Conservation (phyloP, 1,284 basidiomycete species). For the Schizophyllum amplum region DNA sequence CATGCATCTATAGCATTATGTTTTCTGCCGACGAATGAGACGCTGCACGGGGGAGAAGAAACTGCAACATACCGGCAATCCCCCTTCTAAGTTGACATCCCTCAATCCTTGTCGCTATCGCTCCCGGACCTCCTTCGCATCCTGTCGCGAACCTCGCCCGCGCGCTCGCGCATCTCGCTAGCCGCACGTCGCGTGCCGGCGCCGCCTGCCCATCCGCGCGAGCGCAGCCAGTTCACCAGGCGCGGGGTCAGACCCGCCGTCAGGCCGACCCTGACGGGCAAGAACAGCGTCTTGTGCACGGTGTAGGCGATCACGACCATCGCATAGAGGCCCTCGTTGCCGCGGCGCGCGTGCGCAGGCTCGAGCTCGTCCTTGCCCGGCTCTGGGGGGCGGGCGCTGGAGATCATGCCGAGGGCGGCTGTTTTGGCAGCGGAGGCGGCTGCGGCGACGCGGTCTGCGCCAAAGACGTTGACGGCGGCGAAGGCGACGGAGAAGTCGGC, state of each 20-base stretch:
- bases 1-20: neutral
- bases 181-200: constrained; percentile 61
- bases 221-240: constrained; percentile 72
- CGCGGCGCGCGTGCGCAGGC: constrained; percentile 21
- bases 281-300: constrained; percentile 90
- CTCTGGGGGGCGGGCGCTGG: constrained; percentile 37
- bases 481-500: constrained; percentile 83
- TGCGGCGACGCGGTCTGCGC: constrained; percentile 82
- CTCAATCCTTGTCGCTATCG: neutral
- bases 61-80: neutral
- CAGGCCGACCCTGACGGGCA: constrained; percentile 86
- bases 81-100: neutral
- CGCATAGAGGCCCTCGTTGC: constrained; percentile 75
- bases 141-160: constrained; percentile 23
- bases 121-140: constrained; percentile 8
- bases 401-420: constrained; percentile 25
- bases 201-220: constrained; percentile 68
- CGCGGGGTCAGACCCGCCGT: constrained; percentile 85
- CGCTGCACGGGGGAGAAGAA: neutral
- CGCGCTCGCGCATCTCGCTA: constrained; percentile 50
- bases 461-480: constrained; percentile 77
- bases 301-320: constrained; percentile 92
- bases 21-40: neutral
- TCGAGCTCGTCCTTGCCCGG: constrained; percentile 58
- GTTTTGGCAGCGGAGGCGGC: constrained; percentile 55